phyloP scores from a whole-genome alignment of 441 rosid genomes.

The Erysimum pusillum region DNA sequence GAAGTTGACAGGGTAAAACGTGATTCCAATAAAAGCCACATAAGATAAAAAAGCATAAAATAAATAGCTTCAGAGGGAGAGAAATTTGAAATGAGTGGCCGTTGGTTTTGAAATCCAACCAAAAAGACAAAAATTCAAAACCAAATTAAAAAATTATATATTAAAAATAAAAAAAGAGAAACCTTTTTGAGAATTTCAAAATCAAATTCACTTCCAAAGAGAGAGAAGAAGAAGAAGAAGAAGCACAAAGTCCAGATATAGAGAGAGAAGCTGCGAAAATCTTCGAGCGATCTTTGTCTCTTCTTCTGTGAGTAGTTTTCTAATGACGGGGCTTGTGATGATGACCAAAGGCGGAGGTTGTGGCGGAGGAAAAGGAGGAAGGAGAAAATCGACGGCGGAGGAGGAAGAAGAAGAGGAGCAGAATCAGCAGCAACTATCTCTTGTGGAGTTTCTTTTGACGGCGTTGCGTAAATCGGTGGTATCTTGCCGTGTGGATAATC shows the following conservation, averaged over 20 bases:
- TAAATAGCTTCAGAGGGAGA: constrained; percentile 32
- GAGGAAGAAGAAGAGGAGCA: constrained; percentile 55
- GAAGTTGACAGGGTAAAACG: constrained; percentile 31
- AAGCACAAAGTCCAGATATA: constrained; percentile 30
- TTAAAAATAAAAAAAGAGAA: constrained; percentile 15
- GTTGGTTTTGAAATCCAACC: constrained; percentile 59
- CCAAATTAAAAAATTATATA: too few species aligned
- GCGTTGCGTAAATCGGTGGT: constrained; percentile 90
- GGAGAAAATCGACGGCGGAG: constrained; percentile 37
- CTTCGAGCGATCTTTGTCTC: constrained; percentile 26
- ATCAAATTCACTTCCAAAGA: constrained; percentile 32
- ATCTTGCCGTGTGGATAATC: constrained; percentile 74
- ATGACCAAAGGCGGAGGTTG: constrained; percentile 79
- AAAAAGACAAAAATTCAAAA: constrained; percentile 46
- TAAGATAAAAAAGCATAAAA: constrained; percentile 24
- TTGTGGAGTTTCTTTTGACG: constrained; percentile 66
- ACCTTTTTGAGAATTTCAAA: constrained; percentile 43
- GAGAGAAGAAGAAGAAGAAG: constrained; percentile 33
- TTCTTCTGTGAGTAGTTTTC: constrained; percentile 9
- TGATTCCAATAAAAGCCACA: constrained; percentile 32
- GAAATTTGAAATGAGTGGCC: constrained; percentile 73
- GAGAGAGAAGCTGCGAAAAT: constrained; percentile 17
- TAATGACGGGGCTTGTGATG: constrained; percentile 81
- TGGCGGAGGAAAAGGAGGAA: constrained; percentile 54
- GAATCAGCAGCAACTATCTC: constrained; percentile 77